These are phyloP conservation scores for Plectosphaerella cucumerina DNA, from an alignment of 2,329 filamentous ascomycete genomes.

Conservation along the genomic window DNA sequence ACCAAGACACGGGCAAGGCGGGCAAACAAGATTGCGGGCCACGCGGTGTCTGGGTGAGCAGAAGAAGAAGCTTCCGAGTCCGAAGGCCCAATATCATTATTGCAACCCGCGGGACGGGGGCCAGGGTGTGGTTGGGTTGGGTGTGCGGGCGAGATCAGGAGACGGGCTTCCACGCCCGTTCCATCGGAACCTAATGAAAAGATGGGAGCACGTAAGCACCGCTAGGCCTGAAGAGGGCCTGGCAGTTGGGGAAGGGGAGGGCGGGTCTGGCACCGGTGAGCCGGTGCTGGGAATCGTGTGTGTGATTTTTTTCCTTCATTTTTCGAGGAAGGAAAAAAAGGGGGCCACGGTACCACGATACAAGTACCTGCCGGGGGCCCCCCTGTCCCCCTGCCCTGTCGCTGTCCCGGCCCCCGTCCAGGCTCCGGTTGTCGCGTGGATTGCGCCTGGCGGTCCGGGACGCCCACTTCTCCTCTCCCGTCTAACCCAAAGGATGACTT, in stretches of 20 bases:
- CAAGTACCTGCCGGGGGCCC: neutral
- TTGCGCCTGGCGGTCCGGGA: no score
- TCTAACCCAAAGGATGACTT: no score
- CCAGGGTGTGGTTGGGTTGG: neutral
- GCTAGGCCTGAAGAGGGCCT: neutral
- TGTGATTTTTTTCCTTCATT: no score
- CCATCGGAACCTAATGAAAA: neutral
- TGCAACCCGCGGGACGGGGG: neutral
- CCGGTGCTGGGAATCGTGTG: neutral
- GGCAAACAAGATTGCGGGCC: neutral
- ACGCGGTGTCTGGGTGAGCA: neutral
- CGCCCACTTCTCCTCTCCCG: no score
- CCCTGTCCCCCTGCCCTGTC: no score
- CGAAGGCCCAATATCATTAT: neutral
- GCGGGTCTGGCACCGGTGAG: neutral
- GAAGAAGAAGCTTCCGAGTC: neutral
- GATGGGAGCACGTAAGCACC: neutral
- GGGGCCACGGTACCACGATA: neutral
- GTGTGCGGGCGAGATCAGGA: neutral
- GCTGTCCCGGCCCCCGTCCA: neutral
- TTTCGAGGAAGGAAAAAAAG: neutral
- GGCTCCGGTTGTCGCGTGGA: neutral
- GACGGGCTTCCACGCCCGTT: neutral
- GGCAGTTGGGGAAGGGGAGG: neutral
- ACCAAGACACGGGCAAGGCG: neutral